Conservation (phyloP, 306 rosid species). For the Quercus parvula region DNA sequence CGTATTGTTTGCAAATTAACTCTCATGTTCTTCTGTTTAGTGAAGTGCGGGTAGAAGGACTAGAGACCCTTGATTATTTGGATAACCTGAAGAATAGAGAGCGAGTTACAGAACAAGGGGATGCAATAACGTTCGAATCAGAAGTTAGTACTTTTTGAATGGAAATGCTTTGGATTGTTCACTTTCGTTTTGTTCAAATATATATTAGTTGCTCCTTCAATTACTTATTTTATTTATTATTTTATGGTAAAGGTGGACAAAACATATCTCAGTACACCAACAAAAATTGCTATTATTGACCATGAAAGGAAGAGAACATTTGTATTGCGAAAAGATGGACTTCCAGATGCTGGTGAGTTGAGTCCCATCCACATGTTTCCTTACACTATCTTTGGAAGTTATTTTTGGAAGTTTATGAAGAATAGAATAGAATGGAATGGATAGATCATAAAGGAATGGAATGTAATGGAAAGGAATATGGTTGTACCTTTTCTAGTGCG, state of each 20-base stretch:
- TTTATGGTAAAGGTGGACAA: constrained; percentile 58
- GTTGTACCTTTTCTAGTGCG: no score
- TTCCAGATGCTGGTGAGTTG: constrained; percentile 78
- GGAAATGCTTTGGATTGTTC: constrained; percentile 1
- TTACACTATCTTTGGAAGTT: not conserved
- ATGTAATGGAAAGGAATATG: no score
- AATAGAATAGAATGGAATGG: no score
- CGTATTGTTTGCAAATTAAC: constrained; percentile 14
- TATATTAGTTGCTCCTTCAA: constrained; percentile 6
- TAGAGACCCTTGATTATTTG: constrained; percentile 81
- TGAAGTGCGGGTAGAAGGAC: constrained; percentile 83
- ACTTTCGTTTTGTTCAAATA: constrained; percentile 2
- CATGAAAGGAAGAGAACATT: constrained; percentile 78
- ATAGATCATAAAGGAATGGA: no score
- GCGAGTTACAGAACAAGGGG: constrained; percentile 78
- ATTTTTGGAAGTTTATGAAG: no score
- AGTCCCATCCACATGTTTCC: not conserved
- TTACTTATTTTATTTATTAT: constrained; percentile 7
- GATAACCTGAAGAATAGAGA: constrained; percentile 67
- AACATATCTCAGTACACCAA: constrained; percentile 63
- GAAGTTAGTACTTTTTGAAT: constrained; percentile 42
- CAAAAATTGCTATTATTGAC: constrained; percentile 77
- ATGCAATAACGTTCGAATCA: constrained; percentile 68
- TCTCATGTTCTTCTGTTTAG: constrained; percentile 29
- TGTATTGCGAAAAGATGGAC: constrained; percentile 70